These are phyloP conservation scores for Citrus maxima DNA, from an alignment of 345 rosid species.

Conservation along the genomic window DNA sequence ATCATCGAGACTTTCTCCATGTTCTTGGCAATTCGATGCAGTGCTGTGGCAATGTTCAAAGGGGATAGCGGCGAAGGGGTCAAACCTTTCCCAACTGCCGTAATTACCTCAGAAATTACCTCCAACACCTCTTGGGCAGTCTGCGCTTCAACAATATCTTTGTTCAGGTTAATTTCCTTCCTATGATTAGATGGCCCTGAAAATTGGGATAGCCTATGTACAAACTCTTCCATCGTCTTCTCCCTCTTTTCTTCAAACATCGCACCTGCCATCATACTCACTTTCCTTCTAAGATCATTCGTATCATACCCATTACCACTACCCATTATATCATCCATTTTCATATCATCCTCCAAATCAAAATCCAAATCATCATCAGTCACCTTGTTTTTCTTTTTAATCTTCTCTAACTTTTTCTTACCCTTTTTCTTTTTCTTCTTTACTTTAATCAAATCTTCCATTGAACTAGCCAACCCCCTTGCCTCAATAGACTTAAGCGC, in stretches of 20 bases:
- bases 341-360: slow-evolving; percentile 35
- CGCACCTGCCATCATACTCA: slow-evolving; percentile 61
- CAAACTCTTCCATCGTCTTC: slow-evolving; percentile 59
- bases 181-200: slow-evolving; percentile 71
- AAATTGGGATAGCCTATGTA: slow-evolving; percentile 65
- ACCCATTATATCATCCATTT: slow-evolving; percentile 20
- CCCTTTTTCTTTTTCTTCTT: slow-evolving; percentile 59
- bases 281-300: slow-evolving; percentile 37
- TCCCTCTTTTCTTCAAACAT: slow-evolving; percentile 71
- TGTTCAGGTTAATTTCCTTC: slow-evolving; percentile 76
- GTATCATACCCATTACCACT: slow-evolving; percentile 24
- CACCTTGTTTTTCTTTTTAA: slow-evolving; percentile 26
- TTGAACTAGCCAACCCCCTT: slow-evolving; percentile 50
- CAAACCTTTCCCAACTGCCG: slow-evolving; percentile 85
- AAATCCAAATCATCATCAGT: slow-evolving; percentile 36
- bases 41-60: slow-evolving; percentile 76
- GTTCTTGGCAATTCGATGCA: slow-evolving; percentile 88
- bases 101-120: slow-evolving; percentile 60
- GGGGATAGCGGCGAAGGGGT: slow-evolving; percentile 89
- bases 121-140: slow-evolving; percentile 79
- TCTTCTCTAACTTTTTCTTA: slow-evolving; percentile 39
- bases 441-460: slow-evolving; percentile 49
- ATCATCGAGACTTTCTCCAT: slow-evolving; percentile 91
- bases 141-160: slow-evolving; percentile 69
- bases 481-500: slow-evolving; percentile 77